Evolutionary conservation across 345 rosid genomes (phyloP), one percentile per base, ranked within the genome.

Genomic region (Geranium rotundifolium): DNA sequence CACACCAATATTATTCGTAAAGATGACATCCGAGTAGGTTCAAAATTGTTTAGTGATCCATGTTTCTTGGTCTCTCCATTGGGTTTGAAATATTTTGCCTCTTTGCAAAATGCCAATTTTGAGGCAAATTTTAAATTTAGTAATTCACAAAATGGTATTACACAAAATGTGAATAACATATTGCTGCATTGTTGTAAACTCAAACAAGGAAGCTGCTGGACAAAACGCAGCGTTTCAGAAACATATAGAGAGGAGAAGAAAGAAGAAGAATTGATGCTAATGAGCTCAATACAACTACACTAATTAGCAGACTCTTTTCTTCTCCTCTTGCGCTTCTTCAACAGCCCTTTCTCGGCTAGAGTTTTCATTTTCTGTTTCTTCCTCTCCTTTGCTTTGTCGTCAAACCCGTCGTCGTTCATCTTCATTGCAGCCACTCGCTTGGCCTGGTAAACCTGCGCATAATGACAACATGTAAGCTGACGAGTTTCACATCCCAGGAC

Each of bases 341-440:
- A 57, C 74, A 86, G 59, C 54, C 95, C 97, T 69, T 86, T 93
- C 64, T 76, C 87, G 0, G 78, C 75, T 41, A 83, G 72, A 10
- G 84, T 75, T 64, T 83, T 86, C 29, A 76, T 74, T 56, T 88
- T 93, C 77, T 75, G 91, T 18, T 72, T 82, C 70, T 76, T 90
- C 66, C 96, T 75, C 65, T 86, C 90, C 56, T 84, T 83, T 7
- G 60, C 82, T 75, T 80, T 86, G 64, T 93, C 97, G 64, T 93
- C 97, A 49, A 86, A 87, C 4, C 99, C 96, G 29, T 86, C 87
- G 19, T 93, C 97, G 75, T 79, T 67, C 88, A 88, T 83, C 81
- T 86, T 93, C 99, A 90, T 88, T 61, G 75, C 72, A 1, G 91
- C 91, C 67, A 86, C 96, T 1, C 92, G 91, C 70, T 73, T 90